Conservation (phyloP, 2,329 filamentous ascomycete species). For the Diaporthe nobilis region DNA sequence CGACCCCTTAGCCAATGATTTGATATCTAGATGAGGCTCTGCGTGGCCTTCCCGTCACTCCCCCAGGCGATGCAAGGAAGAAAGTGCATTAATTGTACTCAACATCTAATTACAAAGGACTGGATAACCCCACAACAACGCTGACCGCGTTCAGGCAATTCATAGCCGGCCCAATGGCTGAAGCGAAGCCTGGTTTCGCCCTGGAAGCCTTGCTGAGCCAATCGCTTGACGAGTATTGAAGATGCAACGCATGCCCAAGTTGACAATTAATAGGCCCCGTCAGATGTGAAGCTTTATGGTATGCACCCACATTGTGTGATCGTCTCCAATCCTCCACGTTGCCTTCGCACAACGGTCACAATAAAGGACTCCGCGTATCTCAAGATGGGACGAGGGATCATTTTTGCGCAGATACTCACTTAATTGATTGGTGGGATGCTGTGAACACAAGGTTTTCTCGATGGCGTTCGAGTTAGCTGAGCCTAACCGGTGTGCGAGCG, state of each 20-base stretch:
- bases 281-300: background rate
- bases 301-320: background rate
- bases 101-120: background rate
- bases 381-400: background rate
- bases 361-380: background rate
- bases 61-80: background rate
- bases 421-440: background rate
- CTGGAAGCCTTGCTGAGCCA: slow-evolving; percentile 12
- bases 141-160: background rate
- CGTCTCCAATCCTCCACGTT: background rate
- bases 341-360: background rate
- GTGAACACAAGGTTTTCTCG: background rate
- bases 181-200: slow-evolving; percentile 1
- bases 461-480: background rate
- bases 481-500: background rate
- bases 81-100: background rate
- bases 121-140: background rate
- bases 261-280: background rate
- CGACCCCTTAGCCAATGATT: background rate
- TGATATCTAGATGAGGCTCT: background rate
- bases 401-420: background rate
- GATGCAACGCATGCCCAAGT: slow-evolving; percentile 7
- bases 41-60: background rate
- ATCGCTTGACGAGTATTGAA: background rate
- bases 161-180: background rate